Conservation (phyloP, 805 yeast species). For the Wickerhamomyces alni region DNA sequence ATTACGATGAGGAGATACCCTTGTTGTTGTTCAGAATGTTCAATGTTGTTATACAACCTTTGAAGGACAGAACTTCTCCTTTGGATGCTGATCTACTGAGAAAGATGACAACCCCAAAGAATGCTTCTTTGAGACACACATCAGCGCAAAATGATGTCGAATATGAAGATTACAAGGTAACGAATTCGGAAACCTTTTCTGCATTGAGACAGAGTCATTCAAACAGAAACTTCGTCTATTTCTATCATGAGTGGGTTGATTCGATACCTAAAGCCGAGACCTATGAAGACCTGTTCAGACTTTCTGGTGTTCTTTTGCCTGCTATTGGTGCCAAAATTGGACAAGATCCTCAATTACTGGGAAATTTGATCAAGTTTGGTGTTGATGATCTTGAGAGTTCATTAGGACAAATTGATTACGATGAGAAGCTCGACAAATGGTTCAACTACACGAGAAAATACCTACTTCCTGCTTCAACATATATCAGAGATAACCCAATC, state of each 20-base stretch:
- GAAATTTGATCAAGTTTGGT: constrained; percentile 60
- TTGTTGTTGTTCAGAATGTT: constrained; percentile 44
- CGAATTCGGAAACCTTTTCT: constrained; percentile 27
- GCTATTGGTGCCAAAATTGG: constrained; percentile 54
- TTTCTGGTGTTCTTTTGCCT: constrained; percentile 43
- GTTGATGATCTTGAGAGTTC: constrained; percentile 27
- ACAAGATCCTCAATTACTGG: constrained; percentile 39
- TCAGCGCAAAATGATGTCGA: constrained; percentile 25
- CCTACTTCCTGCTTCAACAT: constrained; percentile 50
- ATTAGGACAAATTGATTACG: constrained; percentile 7
- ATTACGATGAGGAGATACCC: constrained; percentile 44
- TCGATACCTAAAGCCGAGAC: constrained; percentile 32
- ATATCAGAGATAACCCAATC: constrained; percentile 50
- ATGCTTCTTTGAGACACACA: constrained; percentile 11
- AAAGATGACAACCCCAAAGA: constrained; percentile 21
- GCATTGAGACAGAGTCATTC: constrained; percentile 18
- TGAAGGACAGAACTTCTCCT: constrained; percentile 26
- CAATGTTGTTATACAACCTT: constrained; percentile 42
- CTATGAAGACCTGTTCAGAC: constrained; percentile 38
- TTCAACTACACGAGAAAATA: constrained; percentile 56
- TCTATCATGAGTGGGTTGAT: constrained; percentile 44
- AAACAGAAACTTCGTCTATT: constrained; percentile 26
- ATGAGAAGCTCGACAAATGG: constrained; percentile 35
- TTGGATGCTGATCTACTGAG: constrained; percentile 7
- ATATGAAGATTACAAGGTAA: constrained; percentile 22